Evolutionary conservation across 345 rosid genomes (phyloP).

Genomic region (Eucalyptus cloeziana): DNA sequence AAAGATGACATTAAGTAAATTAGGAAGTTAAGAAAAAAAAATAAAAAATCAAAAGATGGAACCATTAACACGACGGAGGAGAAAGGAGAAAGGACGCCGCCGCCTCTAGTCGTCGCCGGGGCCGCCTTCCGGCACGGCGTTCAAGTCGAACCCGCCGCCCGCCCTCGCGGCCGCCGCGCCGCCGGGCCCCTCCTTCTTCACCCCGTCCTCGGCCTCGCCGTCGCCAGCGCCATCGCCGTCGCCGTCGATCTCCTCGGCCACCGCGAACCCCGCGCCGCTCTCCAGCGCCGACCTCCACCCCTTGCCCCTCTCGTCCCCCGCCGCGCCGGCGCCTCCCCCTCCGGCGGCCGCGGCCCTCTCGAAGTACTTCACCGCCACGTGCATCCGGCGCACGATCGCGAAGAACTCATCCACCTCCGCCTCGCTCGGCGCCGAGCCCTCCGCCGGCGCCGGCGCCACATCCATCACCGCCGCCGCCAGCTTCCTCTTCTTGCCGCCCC

Average conservation of each 20-base stretch:
- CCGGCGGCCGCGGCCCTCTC: neutral
- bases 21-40: neutral
- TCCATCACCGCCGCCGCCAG: neutral
- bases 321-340: neutral
- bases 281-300: neutral
- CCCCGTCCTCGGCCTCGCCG: neutral
- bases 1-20: neutral
- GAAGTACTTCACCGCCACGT: conserved; percentile 3
- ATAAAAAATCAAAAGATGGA: neutral
- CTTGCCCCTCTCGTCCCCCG: neutral
- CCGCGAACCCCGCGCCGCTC: neutral
- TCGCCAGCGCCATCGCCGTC: neutral
- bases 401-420: conserved; percentile 16
- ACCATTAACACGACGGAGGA: neutral
- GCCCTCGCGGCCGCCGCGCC: neutral
- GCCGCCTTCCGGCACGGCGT: neutral
- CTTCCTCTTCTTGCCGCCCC: neutral
- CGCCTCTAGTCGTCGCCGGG: neutral
- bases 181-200: neutral
- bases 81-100: neutral
- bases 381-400: conserved; percentile 5
- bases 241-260: neutral
- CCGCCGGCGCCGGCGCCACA: neutral
- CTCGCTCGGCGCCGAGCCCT: neutral
- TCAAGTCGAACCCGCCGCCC: neutral